Conservation (phyloP, 2,329 filamentous ascomycete genomes). For the Cladosporium sphaerospermum region DNA sequence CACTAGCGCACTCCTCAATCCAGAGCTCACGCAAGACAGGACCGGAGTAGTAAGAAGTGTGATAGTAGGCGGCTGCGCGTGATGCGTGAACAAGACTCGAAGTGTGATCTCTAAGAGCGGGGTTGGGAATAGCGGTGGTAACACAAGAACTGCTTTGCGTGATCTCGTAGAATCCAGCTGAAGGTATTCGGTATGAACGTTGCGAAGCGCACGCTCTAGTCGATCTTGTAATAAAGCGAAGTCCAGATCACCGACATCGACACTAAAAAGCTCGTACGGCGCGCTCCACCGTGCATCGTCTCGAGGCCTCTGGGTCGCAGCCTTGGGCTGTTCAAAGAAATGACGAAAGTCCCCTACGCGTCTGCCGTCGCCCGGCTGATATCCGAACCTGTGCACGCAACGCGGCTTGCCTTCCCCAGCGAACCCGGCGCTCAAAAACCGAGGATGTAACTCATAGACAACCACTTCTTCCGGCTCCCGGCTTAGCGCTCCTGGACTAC, state of each 20-base stretch:
- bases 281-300: constrained; percentile 47
- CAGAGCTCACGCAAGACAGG: constrained; percentile 69
- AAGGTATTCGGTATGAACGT: constrained; percentile 72
- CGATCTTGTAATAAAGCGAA: constrained; percentile 78
- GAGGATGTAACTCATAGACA: constrained; percentile 74
- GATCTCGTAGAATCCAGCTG: constrained; percentile 49
- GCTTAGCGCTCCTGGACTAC: constrained; percentile 50
- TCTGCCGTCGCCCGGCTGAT: background rate
- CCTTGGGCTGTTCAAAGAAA: constrained; percentile 27
- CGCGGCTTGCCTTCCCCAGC: constrained; percentile 71
- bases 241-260: constrained; percentile 67
- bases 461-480: constrained; percentile 73
- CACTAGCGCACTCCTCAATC: constrained; percentile 76
- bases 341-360: constrained; percentile 70
- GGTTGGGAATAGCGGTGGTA: constrained; percentile 72
- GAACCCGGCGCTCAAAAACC: constrained; percentile 75
- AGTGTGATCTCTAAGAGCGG: constrained; percentile 70
- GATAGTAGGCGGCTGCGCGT: constrained; percentile 71
- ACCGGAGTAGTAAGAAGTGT: constrained; percentile 74
- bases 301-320: constrained; percentile 31
- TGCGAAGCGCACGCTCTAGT: constrained; percentile 73
- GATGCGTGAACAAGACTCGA: constrained; percentile 72
- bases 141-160: constrained; percentile 64
- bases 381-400: constrained; percentile 61
- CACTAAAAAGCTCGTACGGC: constrained; percentile 69